Percentiles rank a stretch among this genome's conserved stretches.
Evolutionary conservation across 306 rosid genomes (phyloP).

Genomic region (Prosopis cineraria): DNA sequence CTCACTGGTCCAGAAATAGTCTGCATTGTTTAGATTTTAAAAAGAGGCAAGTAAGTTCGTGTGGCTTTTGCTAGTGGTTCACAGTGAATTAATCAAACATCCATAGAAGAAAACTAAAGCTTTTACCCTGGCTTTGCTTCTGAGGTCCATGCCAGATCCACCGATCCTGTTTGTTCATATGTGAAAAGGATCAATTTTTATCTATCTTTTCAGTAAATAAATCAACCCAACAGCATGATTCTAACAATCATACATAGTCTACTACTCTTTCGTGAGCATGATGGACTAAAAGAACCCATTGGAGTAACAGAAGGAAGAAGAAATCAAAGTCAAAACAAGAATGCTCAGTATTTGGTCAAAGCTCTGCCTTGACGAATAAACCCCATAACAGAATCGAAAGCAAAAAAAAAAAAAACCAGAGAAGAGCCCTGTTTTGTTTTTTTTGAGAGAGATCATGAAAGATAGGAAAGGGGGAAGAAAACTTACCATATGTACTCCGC

Average conservation of each 20-base stretch:
- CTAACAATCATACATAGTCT: background rate
- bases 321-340: slow-evolving; percentile 2
- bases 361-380: background rate
- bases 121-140: slow-evolving; percentile 73
- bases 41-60: background rate
- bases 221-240: slow-evolving; percentile 23
- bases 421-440: slow-evolving; percentile 32
- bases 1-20: slow-evolving; percentile 59
- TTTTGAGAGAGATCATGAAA: background rate
- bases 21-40: slow-evolving; percentile 26
- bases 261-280: background rate
- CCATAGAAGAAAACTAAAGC: background rate
- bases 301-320: background rate
- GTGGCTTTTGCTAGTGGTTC: background rate
- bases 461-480: slow-evolving; percentile 9
- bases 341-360: background rate
- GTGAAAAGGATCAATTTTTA: background rate
- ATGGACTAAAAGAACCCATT: background rate
- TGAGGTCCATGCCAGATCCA: slow-evolving; percentile 71
- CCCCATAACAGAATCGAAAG: background rate
- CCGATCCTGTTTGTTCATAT: slow-evolving; percentile 54
- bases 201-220: background rate
- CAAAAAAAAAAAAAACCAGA: background rate
- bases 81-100: background rate
- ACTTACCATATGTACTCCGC: slow-evolving; percentile 80